phyloP scores from a whole-genome alignment of 2,329 filamentous ascomycete species.

The Pestalotiopsis sp. region DNA sequence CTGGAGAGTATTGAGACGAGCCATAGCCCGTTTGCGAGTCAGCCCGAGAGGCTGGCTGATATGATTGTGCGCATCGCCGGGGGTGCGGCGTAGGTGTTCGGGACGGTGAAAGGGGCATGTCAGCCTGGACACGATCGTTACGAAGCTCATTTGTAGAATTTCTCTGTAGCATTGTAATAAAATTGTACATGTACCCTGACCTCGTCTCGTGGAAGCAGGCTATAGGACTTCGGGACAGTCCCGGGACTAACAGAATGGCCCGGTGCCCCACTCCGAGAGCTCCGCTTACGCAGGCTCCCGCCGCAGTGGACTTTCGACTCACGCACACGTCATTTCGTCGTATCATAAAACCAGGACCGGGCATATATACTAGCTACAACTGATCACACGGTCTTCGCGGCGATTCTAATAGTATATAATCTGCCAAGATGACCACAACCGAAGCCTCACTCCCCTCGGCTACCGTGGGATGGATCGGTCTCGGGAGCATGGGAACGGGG shows the following conservation, averaged over 20 bases:
- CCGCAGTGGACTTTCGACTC: not conserved
- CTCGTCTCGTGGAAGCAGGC: too few relatives aligned
- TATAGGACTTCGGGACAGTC: not conserved
- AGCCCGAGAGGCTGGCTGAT: not conserved
- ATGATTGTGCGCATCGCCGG: not conserved
- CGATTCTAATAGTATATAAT: too few relatives aligned
- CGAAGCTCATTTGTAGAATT: not conserved
- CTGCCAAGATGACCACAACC: too few relatives aligned
- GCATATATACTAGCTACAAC: too few relatives aligned
- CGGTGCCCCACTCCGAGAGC: not conserved
- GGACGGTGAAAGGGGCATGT: not conserved
- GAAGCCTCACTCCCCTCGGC: not conserved
- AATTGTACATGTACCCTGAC: too few relatives aligned
- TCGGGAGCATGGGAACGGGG: slow-evolving; percentile 53
- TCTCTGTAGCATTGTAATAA: too few relatives aligned
- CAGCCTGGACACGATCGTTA: not conserved
- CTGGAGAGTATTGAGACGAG: slow-evolving; percentile 5
- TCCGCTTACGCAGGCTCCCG: not conserved
- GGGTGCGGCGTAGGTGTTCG: not conserved
- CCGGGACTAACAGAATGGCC: not conserved
- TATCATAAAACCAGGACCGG: not conserved
- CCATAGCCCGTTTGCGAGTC: slow-evolving; percentile 10
- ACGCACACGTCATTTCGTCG: not conserved
- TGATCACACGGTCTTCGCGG: too few relatives aligned
- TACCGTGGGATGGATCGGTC: slow-evolving; percentile 33